phyloP scores from a whole-genome alignment of 768 basidiomycete genomes.

The Dentipellis fragilis region DNA sequence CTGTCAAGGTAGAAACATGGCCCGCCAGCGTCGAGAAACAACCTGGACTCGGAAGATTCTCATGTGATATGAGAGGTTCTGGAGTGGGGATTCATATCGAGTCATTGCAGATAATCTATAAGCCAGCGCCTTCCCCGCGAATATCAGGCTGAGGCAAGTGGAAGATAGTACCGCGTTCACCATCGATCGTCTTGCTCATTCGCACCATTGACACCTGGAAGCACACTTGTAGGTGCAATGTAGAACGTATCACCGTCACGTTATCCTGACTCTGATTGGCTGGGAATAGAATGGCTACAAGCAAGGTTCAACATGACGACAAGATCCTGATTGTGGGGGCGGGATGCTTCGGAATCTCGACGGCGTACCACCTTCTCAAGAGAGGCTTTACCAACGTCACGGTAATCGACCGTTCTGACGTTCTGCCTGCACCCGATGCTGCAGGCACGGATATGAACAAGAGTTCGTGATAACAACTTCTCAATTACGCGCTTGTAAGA shows the following conservation, averaged over 20 bases:
- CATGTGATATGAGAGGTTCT: too few species aligned
- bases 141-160: too few species aligned
- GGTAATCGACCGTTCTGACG: constrained; percentile 60
- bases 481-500: background rate
- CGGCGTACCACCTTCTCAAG: constrained; percentile 68
- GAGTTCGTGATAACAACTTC: constrained; percentile 14
- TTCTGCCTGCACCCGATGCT: constrained; percentile 74
- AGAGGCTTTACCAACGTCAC: constrained; percentile 63
- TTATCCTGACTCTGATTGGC: background rate
- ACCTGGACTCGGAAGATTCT: too few species aligned
- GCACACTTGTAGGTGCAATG: too few species aligned
- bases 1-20: too few species aligned
- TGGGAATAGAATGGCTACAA: background rate
- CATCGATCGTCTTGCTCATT: too few species aligned
- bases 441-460: constrained; percentile 52
- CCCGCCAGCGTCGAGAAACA: too few species aligned
- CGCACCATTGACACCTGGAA: too few species aligned
- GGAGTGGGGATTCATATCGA: too few species aligned
- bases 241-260: background rate
- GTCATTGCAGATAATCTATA: too few species aligned
- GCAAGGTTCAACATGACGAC: constrained; percentile 15
- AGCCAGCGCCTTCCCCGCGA: too few species aligned
- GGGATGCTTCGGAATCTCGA: constrained; percentile 81
- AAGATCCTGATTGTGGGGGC: constrained; percentile 64
- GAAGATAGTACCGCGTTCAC: too few species aligned